Percentiles rank a stretch among this genome's conserved stretches.
Conservation (phyloP, 805 yeast species). For the Yamadazyma philogaea region DNA sequence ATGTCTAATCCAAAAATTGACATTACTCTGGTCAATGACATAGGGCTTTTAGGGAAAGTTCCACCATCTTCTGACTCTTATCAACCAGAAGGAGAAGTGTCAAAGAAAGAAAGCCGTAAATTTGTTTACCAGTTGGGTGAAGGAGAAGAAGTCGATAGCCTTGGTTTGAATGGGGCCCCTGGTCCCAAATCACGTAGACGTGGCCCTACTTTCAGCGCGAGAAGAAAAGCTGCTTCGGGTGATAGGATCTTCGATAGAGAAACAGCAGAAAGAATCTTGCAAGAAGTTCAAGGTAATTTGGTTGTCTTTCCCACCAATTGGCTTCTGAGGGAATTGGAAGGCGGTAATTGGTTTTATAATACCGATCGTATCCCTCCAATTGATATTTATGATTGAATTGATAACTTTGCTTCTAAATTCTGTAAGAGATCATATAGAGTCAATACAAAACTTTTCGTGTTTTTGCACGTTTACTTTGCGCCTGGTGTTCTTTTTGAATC, state of each 20-base stretch:
- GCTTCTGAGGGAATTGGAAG: constrained; percentile 81
- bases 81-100: background rate
- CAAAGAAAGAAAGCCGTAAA: constrained; percentile 6
- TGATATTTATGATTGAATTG: constrained; percentile 73
- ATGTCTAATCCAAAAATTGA: background rate
- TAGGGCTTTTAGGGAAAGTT: constrained; percentile 35
- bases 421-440: background rate
- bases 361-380: constrained; percentile 93
- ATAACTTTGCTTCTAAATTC: background rate
- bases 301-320: constrained; percentile 93
- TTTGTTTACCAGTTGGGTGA: constrained; percentile 8
- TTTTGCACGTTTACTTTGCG: background rate
- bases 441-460: background rate
- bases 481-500: background rate
- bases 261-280: constrained; percentile 70
- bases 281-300: constrained; percentile 77
- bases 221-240: constrained; percentile 36
- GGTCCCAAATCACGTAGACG: constrained; percentile 13
- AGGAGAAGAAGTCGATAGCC: constrained; percentile 1
- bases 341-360: constrained; percentile 93
- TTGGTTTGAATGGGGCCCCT: constrained; percentile 3
- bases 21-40: constrained; percentile 1
- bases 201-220: constrained; percentile 14
- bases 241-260: constrained; percentile 64
- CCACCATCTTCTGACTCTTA: constrained; percentile 19